Base-by-base conservation (phyloP, 1,284 basidiomycete genomes). In the Dichomitus squalens region DNA sequence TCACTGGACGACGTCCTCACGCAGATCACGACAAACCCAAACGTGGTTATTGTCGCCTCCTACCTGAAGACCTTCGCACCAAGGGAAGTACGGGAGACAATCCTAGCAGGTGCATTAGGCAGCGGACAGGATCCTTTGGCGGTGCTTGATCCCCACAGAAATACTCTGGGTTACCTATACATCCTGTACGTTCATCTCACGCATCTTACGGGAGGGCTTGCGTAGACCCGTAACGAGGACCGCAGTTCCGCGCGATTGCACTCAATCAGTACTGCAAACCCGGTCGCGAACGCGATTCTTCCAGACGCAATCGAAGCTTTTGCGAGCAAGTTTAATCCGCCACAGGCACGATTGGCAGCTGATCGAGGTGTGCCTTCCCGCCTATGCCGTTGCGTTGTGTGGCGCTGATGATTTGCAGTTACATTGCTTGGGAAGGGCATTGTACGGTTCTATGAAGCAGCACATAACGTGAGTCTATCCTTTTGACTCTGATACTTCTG, bases 101-200 rank as follows among this genome's bases (percentile, higher is more conserved):
- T 63, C 35, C 55, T 68, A 4, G 76, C 80, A 2, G 77, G 79
- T 57, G 61, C 76, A 12, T 65, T 86, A 9, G 70, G 78, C 0
- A 76, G 76, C 50, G 84, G 83, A 11, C 80, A 81, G 47, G 88
- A 91, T 67, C 88, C 89, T 5, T 68, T 91, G 52, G 60, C 70
- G 1, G 66, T 86, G 16, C 72, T 92, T 41, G 79, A 88, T 61
- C 70, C 82, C 21, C 71, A 75, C 33, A 68, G 67, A 36, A 81
- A 89, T 68, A 87, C 88, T 1, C 68, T 91, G 5, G 88, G 85
- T 0, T 79, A 82, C 40, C 70, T 92, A 33, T 87, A 85, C 64
- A 86, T 92, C 39, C 68, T 92, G 90, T 91, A 65, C 73, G 87
- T 77, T 21, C 33, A 51, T 29, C 33, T 31, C 38, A 36, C 49